Evolutionary conservation across 768 basidiomycete species (phyloP), one percentile per base, ranked within the genome.

Genomic region (Tulasnella sp.): DNA sequence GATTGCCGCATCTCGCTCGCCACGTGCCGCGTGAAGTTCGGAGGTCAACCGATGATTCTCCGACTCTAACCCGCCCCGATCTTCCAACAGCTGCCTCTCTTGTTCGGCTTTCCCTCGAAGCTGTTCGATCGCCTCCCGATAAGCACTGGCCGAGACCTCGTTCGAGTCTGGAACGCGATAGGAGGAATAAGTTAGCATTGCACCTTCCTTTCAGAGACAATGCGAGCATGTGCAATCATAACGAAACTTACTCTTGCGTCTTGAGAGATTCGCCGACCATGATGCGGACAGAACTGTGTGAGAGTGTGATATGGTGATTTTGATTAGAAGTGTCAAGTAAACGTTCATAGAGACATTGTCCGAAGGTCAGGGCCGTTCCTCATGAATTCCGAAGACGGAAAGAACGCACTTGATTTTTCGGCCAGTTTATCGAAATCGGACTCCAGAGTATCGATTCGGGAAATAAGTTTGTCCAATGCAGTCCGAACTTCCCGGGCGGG

Each of bases 391-490:
- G 52, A 29, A 59, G 32, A 59, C 52, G 52, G 52, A 59, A 59
- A 34, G 19, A 74, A 84, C 91, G 71, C 78, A 94, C 94, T 79
- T 73, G 91, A 92, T 63, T 90, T 86, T 78, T 95, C 92, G 3
- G 91, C 90, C 76, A 95, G 89, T 75, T 88, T 86, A 76, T 95
- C 94, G 77, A 97, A 95, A 1, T 90, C 89, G 0, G 86, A 79
- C 78, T 92, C 90, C 14, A 95, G 82, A 32, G 82, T 84, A 73
- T 96, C 92, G 88, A 97, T 91, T 79, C 88, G 89, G 37, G 79
- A 80, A 52, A 94, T 82, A 5, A 92, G 83, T 78, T 86, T 91
- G 74, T 90, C 88, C 39, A 97, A 80, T 2, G 85, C 82, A 5
- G 77, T 74, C 36, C 87, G 86, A 36, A 89, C 86, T 76, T 90